A percentile compares a stretch with the other conserved stretches of the same genome.
phyloP scores from a whole-genome alignment of 257 asterid species.

The Echium plantagineum region DNA sequence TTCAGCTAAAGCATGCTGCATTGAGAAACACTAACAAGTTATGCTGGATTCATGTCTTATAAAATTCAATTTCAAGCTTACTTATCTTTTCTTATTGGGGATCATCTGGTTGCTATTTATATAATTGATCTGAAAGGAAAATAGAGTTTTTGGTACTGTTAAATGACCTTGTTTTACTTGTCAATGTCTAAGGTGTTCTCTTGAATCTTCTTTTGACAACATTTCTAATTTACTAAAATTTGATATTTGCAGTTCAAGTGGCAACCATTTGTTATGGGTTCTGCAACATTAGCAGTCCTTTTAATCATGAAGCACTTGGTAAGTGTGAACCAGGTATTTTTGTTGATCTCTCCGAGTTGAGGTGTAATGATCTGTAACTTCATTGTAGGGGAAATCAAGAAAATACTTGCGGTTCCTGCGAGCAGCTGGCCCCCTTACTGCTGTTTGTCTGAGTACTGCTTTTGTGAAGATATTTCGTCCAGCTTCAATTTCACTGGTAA shows the following conservation, averaged over 20 bases:
- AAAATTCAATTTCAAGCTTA: too few relatives aligned
- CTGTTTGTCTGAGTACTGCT: conserved; percentile 74
- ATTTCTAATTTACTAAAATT: conserved; percentile 7
- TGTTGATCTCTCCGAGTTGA: neutral
- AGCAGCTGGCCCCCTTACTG: conserved; percentile 97
- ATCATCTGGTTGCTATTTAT: too few relatives aligned
- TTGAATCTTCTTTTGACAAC: neutral
- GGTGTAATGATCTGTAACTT: conserved; percentile 14
- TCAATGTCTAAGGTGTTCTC: too few relatives aligned
- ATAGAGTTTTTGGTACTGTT: too few relatives aligned
- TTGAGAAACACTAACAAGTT: too few relatives aligned
- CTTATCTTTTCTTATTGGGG: too few relatives aligned
- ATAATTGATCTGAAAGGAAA: too few relatives aligned
- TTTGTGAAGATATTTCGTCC: conserved; percentile 68
- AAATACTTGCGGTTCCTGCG: conserved; percentile 64
- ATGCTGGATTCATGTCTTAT: too few relatives aligned
- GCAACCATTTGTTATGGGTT: conserved; percentile 95
- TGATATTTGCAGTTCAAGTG: conserved; percentile 57
- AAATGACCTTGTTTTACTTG: too few relatives aligned
- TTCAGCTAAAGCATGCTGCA: too few relatives aligned
- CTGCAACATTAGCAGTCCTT: conserved; percentile 57
- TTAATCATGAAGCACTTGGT: conserved; percentile 87
- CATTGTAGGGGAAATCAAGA: conserved; percentile 57
- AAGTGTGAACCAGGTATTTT: conserved; percentile 13
- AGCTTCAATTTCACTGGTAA: conserved; percentile 84